Evolutionary conservation across 1,284 basidiomycete genomes (phyloP).

Genomic region (Malassezia furfur): DNA sequence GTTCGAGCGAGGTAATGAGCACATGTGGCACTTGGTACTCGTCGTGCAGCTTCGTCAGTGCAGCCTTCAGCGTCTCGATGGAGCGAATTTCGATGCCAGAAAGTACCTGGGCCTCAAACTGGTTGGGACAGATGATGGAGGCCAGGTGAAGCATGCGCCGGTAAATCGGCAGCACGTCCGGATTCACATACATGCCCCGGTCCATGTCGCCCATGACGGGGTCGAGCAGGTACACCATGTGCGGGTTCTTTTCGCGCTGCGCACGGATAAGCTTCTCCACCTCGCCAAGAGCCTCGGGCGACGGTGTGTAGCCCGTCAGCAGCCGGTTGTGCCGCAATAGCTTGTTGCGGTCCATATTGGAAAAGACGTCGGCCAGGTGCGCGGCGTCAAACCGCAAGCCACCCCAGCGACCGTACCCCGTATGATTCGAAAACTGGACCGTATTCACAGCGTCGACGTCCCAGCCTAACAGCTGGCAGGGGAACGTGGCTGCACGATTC

Average conservation of each 20-base stretch:
- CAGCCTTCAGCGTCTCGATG: slow-evolving; percentile 59
- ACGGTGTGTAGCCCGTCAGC: slow-evolving; percentile 69
- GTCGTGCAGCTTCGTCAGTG: slow-evolving; percentile 66
- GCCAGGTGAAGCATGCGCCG: slow-evolving; percentile 65
- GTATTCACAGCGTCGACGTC: slow-evolving; percentile 96
- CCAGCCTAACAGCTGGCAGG: slow-evolving; percentile 84
- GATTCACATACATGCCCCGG: slow-evolving; percentile 66
- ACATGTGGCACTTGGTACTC: slow-evolving; percentile 70
- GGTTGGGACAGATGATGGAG: slow-evolving; percentile 91
- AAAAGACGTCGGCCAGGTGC: slow-evolving; percentile 48
- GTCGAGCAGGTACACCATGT: slow-evolving; percentile 75
- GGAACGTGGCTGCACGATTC: slow-evolving; percentile 76
- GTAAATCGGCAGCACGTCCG: slow-evolving; percentile 81
- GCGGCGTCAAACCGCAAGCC: slow-evolving; percentile 48
- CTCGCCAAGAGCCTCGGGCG: slow-evolving; percentile 64
- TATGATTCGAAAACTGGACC: slow-evolving; percentile 71
- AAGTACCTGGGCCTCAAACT: slow-evolving; percentile 82
- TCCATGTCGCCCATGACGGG: slow-evolving; percentile 55
- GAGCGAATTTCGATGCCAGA: slow-evolving; percentile 55
- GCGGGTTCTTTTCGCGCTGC: slow-evolving; percentile 55
- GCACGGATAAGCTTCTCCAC: slow-evolving; percentile 61
- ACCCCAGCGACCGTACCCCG: slow-evolving; percentile 57
- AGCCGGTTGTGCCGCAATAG: slow-evolving; percentile 35
- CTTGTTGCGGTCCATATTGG: slow-evolving; percentile 33
- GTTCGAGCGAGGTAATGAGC: slow-evolving; percentile 74